Percentiles rank a stretch among this genome's conserved stretches.
phyloP scores from a whole-genome alignment of 371 early-diverging fungal genomes.

The Haplosporangium sp. region DNA sequence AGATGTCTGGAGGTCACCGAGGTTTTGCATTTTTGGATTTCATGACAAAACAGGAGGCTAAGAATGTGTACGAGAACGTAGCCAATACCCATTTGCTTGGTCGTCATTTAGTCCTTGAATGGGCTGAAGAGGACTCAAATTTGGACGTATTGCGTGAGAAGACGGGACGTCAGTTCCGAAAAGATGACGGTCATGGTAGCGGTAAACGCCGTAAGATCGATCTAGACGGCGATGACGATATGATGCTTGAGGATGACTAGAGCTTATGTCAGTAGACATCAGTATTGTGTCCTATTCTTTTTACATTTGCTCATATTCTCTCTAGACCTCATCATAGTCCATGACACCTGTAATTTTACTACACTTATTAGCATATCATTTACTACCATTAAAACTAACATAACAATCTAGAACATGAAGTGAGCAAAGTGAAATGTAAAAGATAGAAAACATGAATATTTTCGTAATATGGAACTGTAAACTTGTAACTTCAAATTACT shows the following conservation, averaged over 20 bases:
- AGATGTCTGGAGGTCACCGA: slow-evolving; percentile 94
- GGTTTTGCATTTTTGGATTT: slow-evolving; percentile 99
- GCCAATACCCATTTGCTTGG: slow-evolving; percentile 98
- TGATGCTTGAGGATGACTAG: slow-evolving; percentile 51
- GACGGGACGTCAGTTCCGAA: slow-evolving; percentile 73
- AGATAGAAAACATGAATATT: neutral
- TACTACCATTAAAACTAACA: slow-evolving; percentile 6
- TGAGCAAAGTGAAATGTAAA: no score
- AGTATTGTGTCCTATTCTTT: no score
- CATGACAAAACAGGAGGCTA: slow-evolving; percentile 93
- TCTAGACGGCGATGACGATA: slow-evolving; percentile 56
- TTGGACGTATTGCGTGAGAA: slow-evolving; percentile 76
- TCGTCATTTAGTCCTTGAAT: slow-evolving; percentile 97
- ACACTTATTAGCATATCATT: neutral
- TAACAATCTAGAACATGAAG: neutral
- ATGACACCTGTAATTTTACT: slow-evolving; percentile 9
- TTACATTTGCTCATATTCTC: neutral
- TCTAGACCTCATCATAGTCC: neutral
- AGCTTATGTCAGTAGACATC: no score
- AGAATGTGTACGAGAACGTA: slow-evolving; percentile 90
- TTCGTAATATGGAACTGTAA: no score
- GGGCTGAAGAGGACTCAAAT: slow-evolving; percentile 88
- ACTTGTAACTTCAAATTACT: no score
- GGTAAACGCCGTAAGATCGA: slow-evolving; percentile 68
- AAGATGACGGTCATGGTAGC: slow-evolving; percentile 60